phyloP scores from a whole-genome alignment of 1,284 basidiomycete genomes.

The Schizophyllum commune region DNA sequence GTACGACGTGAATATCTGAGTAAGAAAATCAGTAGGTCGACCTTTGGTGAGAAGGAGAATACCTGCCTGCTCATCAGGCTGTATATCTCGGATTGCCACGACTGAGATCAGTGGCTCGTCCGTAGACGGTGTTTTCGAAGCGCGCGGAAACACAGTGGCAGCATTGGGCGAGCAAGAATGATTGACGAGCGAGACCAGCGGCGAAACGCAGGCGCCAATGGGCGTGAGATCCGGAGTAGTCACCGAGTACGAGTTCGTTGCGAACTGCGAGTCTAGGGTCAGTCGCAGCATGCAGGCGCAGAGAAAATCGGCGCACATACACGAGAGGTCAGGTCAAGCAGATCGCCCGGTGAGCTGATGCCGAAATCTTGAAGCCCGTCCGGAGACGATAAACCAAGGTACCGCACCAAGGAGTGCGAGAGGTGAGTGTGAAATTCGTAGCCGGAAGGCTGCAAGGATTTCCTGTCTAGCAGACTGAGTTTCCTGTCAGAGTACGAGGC shows the following conservation, averaged over 20 bases:
- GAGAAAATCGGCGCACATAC: conserved; percentile 28
- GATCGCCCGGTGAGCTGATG: conserved; percentile 46
- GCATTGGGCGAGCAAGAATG: conserved; percentile 91
- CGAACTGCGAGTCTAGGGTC: conserved; percentile 46
- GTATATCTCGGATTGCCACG: conserved; percentile 60
- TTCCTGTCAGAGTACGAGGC: not conserved
- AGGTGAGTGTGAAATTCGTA: conserved; percentile 57
- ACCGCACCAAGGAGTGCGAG: conserved; percentile 64
- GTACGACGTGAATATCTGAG: conserved; percentile 67
- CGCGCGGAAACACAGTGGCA: conserved; percentile 78
- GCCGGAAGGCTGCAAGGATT: conserved; percentile 36
- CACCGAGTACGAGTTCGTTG: conserved; percentile 84
- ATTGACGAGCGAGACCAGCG: conserved; percentile 76
- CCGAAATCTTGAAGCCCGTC: conserved; percentile 51
- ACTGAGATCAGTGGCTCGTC: conserved; percentile 65
- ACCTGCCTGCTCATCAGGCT: conserved; percentile 61
- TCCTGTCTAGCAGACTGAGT: conserved; percentile 34
- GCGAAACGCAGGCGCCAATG: conserved; percentile 77
- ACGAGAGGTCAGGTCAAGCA: conserved; percentile 66
- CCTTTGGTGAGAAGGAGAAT: not conserved
- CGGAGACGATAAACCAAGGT: conserved; percentile 50
- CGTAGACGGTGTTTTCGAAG: conserved; percentile 18
- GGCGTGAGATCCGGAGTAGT: conserved; percentile 69
- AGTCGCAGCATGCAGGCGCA: conserved; percentile 1
- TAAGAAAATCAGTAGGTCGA: not conserved